These are phyloP conservation scores for Spongispora temasekensis DNA, from an alignment of 1,284 basidiomycete species.

Conservation along the genomic window DNA sequence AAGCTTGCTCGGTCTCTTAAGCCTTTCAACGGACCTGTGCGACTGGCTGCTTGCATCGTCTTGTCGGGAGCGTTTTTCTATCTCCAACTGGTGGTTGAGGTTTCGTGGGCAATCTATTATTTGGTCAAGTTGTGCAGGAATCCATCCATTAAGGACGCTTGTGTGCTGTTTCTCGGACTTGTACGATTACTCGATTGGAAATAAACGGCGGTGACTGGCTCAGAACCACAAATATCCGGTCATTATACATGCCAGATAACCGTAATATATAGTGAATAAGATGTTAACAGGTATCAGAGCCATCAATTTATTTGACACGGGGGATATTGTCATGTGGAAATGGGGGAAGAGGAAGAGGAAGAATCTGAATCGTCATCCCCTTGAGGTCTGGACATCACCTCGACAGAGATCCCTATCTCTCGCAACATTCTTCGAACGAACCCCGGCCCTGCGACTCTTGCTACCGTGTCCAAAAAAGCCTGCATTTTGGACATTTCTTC, in stretches of 20 bases:
- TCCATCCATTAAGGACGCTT: conserved; percentile 28
- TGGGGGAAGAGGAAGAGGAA: conserved; percentile 5
- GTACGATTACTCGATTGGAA: conserved; percentile 34
- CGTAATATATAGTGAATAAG: too few relatives aligned
- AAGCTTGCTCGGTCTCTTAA: conserved; percentile 30
- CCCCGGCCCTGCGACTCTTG: conserved; percentile 26
- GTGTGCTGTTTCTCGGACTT: conserved; percentile 23
- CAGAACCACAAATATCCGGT: too few relatives aligned
- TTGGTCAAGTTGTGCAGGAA: conserved; percentile 29
- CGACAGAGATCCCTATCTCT: conserved; percentile 15
- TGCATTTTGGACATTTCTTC: conserved; percentile 27
- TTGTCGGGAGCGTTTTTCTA: conserved; percentile 31
- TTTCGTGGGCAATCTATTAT: conserved; percentile 34
- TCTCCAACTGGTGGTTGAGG: conserved; percentile 28
- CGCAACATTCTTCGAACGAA: conserved; percentile 30
- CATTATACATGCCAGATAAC: too few relatives aligned
- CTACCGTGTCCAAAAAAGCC: conserved; percentile 26
- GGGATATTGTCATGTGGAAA: too few relatives aligned
- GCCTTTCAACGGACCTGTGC: conserved; percentile 28
- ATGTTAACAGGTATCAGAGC: too few relatives aligned
- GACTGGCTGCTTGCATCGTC: conserved; percentile 24
- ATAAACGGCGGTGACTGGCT: too few relatives aligned
- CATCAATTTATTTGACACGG: too few relatives aligned
- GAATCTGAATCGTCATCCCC: conserved; percentile 3
- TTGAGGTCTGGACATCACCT: conserved; percentile 15